Base-by-base conservation (phyloP, 2,329 filamentous ascomycete genomes). In the Diaporthe nobilis region DNA sequence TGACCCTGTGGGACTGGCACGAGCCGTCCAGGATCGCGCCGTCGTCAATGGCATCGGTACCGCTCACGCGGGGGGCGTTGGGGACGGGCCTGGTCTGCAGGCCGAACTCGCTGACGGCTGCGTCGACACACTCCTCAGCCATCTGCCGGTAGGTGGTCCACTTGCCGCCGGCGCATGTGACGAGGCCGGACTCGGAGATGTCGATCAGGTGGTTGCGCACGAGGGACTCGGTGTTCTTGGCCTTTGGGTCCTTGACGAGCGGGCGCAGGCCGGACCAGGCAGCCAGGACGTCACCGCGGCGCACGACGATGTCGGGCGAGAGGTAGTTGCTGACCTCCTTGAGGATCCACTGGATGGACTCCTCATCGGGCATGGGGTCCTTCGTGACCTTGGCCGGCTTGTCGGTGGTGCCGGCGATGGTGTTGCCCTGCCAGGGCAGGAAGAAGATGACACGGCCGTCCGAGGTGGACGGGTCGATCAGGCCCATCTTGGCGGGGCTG, bases 71-170 rank as follows among this genome's bases (percentile, higher is more conserved):
- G 15, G 92, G 91, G 47, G 88, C 86, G 71, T 91, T 85, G 28
- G 85, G 75, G 20, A 92, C 81, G 34, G 88, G 84, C 12, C 84
- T 83, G 7, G 93, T 85, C 70, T 86, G 84, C 39, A 96, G 88
- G 53, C 86, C 82, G 82, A 95, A 95, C 70, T 90, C 87, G 77
- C 88, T 86, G 84, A 96, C 89, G 39, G 94, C 94, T 81, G 95
- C 92, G 81, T 96, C 94, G 77, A 97, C 94, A 65, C 94, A 93
- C 80, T 96, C 94, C 83, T 97, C 93, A 71, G 94, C 93, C 94
- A 97, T 97, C 82, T 96, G 93, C 73, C 94, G 93, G 85, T 96
- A 97, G 15, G 94, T 97, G 8, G 94, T 97, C 94, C 94, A 96
- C 85, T 96, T 97, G 77, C 94, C 94, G 79, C 94, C 94, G 47